Conservation (phyloP, 2,329 filamentous ascomycete species). For the Paracamarosporium sp. region DNA sequence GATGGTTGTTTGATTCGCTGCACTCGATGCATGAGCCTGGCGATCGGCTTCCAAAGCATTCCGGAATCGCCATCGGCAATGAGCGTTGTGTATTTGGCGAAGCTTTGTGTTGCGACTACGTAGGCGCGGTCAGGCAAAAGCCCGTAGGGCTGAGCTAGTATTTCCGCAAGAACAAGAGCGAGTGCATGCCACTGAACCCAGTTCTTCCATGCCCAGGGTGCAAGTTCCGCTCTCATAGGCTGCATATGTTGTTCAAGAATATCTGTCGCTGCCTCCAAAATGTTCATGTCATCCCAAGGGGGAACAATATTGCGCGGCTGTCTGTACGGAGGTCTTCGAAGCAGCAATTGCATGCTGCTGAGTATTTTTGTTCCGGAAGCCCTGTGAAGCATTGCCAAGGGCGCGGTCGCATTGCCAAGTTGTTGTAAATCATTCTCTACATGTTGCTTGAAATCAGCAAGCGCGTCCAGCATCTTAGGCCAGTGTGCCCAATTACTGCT, state of each 20-base stretch:
- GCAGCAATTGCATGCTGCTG: conserved; percentile 8
- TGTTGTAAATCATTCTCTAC: neutral
- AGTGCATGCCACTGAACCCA: conserved; percentile 24
- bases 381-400: neutral
- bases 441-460: neutral
- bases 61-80: conserved; percentile 18
- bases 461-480: neutral
- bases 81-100: conserved; percentile 9
- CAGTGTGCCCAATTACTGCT: neutral
- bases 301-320: conserved; percentile 8
- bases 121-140: conserved; percentile 8
- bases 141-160: neutral
- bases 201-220: conserved; percentile 20
- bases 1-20: neutral
- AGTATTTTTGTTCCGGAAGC: conserved; percentile 8
- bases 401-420: neutral
- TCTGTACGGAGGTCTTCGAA: conserved; percentile 13
- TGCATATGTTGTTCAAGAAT: conserved; percentile 14
- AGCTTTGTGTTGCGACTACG: conserved; percentile 2
- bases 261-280: conserved; percentile 7
- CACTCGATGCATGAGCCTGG: conserved; percentile 17
- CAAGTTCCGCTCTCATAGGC: conserved; percentile 1
- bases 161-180: conserved; percentile 18
- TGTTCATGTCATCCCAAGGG: conserved; percentile 14
- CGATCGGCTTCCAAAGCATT: conserved; percentile 21